Base-by-base conservation (phyloP, 768 basidiomycete genomes). In the Suillus clintonianus region DNA sequence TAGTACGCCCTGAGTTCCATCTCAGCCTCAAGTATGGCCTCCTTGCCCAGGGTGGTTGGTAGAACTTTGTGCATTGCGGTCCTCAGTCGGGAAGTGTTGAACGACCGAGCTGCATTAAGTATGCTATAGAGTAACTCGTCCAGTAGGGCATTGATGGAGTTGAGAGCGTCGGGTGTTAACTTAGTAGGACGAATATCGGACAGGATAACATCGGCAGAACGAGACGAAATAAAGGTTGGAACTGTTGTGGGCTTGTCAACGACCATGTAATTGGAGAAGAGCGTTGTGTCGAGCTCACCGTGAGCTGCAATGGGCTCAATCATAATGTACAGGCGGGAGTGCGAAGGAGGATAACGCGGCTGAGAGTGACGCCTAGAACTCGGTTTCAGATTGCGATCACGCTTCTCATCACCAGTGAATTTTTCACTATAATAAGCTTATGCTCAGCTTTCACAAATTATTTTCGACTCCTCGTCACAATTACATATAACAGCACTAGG, bases 181-280 rank as follows among this genome's bases (percentile, higher is more conserved):
- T 88, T 90, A 68, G 93, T 95, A n/a, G 94, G 93, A 22, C 95
- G 89, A 61, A 96, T 86, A 70, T 98, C 95, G 64, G 92, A 94
- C 60, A 98, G 88, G 71, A 97, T 90, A 65, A 94, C 87, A 77
- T 97, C 94, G 51, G 95, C 94, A 39, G 93, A 94, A 67, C 88
- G 86, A 15, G 87, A 77, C 32, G 91, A 94, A 65, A 97, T 87
- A 78, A 94, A 98, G 59, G 80, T 82, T 3, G 92, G 91, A 60
- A 86, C 85, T 84, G 30, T 42, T 45, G 63, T 47, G 13, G 53
- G 30, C 55, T 65, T 60, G 60, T 65, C 58, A 63, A 57, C 39
- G 14, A 24, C 27, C 41, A 68, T 43, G 41, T 63, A 62, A 36
- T 32, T 36, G 47, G 34, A 45, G 37, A 37, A 24, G 43, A 50